Base-by-base conservation (phyloP, 306 rosid genomes). In the Fagus crenata region DNA sequence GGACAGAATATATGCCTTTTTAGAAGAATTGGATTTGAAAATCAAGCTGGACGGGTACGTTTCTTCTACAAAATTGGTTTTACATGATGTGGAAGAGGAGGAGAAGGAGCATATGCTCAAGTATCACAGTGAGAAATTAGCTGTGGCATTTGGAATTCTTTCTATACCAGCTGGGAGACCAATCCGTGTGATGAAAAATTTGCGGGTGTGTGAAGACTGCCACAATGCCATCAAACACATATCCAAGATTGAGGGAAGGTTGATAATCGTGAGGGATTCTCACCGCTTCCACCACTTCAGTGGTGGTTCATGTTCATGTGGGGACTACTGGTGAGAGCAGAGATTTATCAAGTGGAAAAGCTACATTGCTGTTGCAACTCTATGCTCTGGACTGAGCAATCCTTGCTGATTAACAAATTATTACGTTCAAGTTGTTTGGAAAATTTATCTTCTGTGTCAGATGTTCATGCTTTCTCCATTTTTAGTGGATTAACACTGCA, bases 61-160 rank as follows among this genome's bases (percentile, higher is more conserved):
- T 84, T 82, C 92, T 77, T 87, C 88, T 60, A 93, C 97, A 53
- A 90, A 90, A 74, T 77, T 87, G 88, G 96, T 93, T 83, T 78
- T 93, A 78, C 97, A 93, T 81, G 96, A 93, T 53, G 97, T 90
- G 84, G 97, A 93, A 85, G 97, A 90, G 84, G 97, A 92, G 83
- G 97, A 90, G 82, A 93, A 90, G 82, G 92, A 87, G 80, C 88
- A 89, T 32, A 86, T 89, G 91, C 91, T 90, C 80, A 93, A 78
- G 83, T 85, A 90, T 81, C 97, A 93, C 84, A 90, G 97, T 80
- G 97, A 93, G 82, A 93, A 88, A 86, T 75, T 93, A 80, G 97
- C 96, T 37, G 97, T 93, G 75, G 97, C 96, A 59, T 93, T 89
- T 75, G 97, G 93, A 77, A 86, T 90, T 86, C 85, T 93, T 80